Evolutionary conservation across 371 early-diverging fungal species (phyloP), one percentile per base, ranked within the genome.

Genomic region (Parasitella parasitica): DNA sequence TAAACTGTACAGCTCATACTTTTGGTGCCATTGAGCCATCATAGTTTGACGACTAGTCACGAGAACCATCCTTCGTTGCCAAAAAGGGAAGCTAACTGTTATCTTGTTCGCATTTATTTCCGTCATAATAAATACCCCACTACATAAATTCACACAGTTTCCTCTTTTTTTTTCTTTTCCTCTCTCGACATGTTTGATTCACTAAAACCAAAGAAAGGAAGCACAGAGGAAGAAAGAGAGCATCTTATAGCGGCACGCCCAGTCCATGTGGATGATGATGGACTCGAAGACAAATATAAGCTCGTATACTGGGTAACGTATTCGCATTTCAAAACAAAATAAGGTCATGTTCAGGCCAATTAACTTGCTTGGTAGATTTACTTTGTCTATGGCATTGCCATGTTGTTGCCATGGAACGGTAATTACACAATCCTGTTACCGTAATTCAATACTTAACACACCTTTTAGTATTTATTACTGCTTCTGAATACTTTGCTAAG

Each of bases 331-430:
- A n/a, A n/a, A n/a, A n/a, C n/a, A n/a, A n/a, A n/a, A n/a, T 6
- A 16, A 38, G 15, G 16, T 0, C 0, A 7, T 50, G 9, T 28
- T 28, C 16, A 28, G 16, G 2, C 6, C 6, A 28, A 6, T 49
- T 30, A 16, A 50, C 28, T 9, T n/a, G 9, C 80, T 55, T 39
- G 18, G 56, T 70, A 84, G 73, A 75, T 89, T 53, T 90, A 90
- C 61, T 84, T 88, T 54, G 61, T 89, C 9, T 88, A 87, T 66
- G 93, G 93, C 9, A 67, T 90, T 16, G 85, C 90, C 7, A 89
- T 89, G 79, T 75, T 92, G 27, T 70, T 93, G 13, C 90, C 91
- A 15, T 93, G 93, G 93, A 93, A 93, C 74, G 87, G 89, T 89
- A 82, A 63, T 27, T 38, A n/a, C 35, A 22, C 8, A 6, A 1